Evolutionary conservation across 805 yeast species (phyloP).

Genomic region (Candida cerambycidarum): DNA sequence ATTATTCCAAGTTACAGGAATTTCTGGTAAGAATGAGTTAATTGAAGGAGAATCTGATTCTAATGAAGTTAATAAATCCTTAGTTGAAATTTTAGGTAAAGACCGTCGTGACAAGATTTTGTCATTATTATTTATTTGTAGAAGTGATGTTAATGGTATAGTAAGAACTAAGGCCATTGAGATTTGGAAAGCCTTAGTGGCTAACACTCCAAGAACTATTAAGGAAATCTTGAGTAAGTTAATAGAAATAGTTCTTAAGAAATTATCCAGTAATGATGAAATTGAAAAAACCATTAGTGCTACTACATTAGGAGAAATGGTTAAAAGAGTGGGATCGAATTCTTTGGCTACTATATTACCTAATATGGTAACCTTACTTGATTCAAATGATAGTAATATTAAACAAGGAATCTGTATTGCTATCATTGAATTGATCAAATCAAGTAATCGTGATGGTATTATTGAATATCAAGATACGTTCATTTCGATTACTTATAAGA

Average conservation of each 20-base stretch:
- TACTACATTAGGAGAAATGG: conserved; percentile 89
- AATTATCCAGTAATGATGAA: conserved; percentile 80
- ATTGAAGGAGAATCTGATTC: conserved; percentile 50
- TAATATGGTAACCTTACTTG: conserved; percentile 64
- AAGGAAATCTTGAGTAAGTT: conserved; percentile 88
- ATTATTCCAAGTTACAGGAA: conserved; percentile 90
- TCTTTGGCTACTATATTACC: conserved; percentile 85
- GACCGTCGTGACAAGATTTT: conserved; percentile 86
- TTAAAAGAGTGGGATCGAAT: conserved; percentile 87
- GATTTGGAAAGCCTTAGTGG: conserved; percentile 94
- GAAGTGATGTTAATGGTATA: conserved; percentile 84
- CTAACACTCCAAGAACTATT: conserved; percentile 92
- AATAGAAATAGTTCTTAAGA: conserved; percentile 73
- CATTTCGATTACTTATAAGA: conserved; percentile 71
- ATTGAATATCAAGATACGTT: conserved; percentile 64
- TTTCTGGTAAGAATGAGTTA: conserved; percentile 72
- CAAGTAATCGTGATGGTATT: conserved; percentile 63
- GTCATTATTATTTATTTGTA: conserved; percentile 86
- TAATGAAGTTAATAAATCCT: conserved; percentile 55
- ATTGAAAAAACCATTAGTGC: conserved; percentile 86
- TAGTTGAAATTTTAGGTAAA: conserved; percentile 77
- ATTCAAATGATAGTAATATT: conserved; percentile 51
- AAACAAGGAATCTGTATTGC: conserved; percentile 98
- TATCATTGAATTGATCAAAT: conserved; percentile 75
- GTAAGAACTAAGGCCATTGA: conserved; percentile 90